Conservation (phyloP, 352 stramenopile genomes). For the Pythium utonaiense region DNA sequence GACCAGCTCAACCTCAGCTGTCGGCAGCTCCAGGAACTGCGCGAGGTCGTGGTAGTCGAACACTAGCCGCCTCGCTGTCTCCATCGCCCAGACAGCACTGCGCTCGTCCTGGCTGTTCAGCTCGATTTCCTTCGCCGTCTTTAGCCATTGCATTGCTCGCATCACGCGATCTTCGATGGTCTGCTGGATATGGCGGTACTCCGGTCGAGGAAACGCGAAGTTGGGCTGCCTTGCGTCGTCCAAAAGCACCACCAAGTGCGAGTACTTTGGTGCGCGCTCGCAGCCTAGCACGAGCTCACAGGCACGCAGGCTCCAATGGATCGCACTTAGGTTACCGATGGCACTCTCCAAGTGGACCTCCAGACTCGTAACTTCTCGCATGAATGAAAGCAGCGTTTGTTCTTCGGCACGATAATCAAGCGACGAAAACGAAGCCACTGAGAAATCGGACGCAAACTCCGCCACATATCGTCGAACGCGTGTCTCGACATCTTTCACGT, state of each 20-base stretch:
- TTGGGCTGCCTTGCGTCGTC: constrained; percentile 45
- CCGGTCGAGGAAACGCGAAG: constrained; percentile 54
- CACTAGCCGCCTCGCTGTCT: constrained; percentile 40
- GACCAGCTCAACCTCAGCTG: constrained; percentile 62
- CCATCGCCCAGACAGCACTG: constrained; percentile 49
- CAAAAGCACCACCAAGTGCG: constrained; percentile 64
- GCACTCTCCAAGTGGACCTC: constrained; percentile 55
- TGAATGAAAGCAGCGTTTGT: constrained; percentile 34
- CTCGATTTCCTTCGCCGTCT: constrained; percentile 55
- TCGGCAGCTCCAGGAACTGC: constrained; percentile 61
- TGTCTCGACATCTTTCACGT: constrained; percentile 36
- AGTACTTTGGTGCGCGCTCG: constrained; percentile 50
- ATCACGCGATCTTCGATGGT: constrained; percentile 66
- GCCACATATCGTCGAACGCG: constrained; percentile 35
- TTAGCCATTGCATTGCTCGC: constrained; percentile 61
- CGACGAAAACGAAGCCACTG: constrained; percentile 38
- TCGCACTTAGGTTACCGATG: constrained; percentile 46
- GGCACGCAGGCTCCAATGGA: constrained; percentile 78
- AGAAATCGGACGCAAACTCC: constrained; percentile 52
- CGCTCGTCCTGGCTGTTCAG: constrained; percentile 33
- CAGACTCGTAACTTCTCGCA: constrained; percentile 54
- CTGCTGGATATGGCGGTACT: constrained; percentile 68
- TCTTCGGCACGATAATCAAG: constrained; percentile 41
- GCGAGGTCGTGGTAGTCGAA: constrained; percentile 49
- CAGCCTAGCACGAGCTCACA: constrained; percentile 58